A percentile compares a stretch with the other conserved stretches of the same genome.
phyloP scores from a whole-genome alignment of 495 filamentous ascomycete species.

The Aspergillus biplanus region DNA sequence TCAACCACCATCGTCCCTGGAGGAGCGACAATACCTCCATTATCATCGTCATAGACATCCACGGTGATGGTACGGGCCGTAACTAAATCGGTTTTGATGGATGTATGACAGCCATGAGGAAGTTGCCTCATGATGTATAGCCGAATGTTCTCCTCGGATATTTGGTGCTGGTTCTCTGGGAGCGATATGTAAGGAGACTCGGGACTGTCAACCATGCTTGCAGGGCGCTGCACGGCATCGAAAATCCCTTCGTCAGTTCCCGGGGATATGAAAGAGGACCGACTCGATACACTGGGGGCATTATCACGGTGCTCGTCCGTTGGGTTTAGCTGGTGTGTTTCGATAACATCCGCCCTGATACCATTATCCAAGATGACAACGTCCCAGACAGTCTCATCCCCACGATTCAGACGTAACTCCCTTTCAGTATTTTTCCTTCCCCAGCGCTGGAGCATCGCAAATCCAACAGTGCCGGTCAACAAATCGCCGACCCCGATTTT shows the following conservation, averaged over 20 bases:
- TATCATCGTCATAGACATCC: conserved; percentile 65
- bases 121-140: conserved; percentile 52
- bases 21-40: conserved; percentile 62
- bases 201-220: conserved; percentile 28
- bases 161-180: conserved; percentile 37
- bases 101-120: conserved; percentile 54
- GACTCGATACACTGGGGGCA: conserved; percentile 23
- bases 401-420: conserved; percentile 52
- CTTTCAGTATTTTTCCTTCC: conserved; percentile 63
- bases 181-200: conserved; percentile 33
- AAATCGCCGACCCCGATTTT: conserved; percentile 68
- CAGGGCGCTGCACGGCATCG: conserved; percentile 50
- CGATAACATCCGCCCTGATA: conserved; percentile 60
- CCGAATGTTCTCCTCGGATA: conserved; percentile 50
- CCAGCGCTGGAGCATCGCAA: conserved; percentile 73
- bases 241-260: conserved; percentile 46
- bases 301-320: conserved; percentile 23
- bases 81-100: conserved; percentile 64
- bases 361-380: conserved; percentile 74
- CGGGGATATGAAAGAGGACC: conserved; percentile 45
- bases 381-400: conserved; percentile 75
- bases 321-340: conserved; percentile 39
- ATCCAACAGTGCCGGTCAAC: conserved; percentile 66
- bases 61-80: conserved; percentile 75
- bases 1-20: conserved; percentile 69